phyloP scores from a whole-genome alignment of 345 rosid species.

The Euphorbia pulcherrima region DNA sequence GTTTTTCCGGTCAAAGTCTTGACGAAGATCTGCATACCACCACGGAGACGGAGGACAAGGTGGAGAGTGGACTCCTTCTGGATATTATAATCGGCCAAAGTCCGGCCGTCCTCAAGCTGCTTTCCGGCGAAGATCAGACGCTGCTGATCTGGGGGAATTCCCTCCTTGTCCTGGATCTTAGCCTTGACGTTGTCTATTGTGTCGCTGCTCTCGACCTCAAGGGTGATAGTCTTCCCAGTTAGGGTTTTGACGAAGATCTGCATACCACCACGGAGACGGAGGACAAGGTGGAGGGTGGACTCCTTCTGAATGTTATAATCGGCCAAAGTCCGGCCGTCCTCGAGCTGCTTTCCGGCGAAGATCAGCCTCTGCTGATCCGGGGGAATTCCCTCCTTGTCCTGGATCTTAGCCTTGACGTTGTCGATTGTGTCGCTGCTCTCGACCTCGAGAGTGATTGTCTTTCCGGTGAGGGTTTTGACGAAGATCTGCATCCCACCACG shows the following conservation, averaged over 20 bases:
- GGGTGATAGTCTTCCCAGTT: constrained; percentile 22
- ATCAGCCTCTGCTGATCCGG: constrained; percentile 28
- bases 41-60: constrained; percentile 20
- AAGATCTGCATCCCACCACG: constrained; percentile 30
- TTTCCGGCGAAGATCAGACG: constrained; percentile 24
- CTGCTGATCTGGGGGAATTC: constrained; percentile 25
- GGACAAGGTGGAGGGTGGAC: constrained; percentile 20
- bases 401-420: constrained; percentile 26
- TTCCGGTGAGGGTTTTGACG: constrained; percentile 27
- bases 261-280: constrained; percentile 25
- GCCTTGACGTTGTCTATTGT: constrained; percentile 27
- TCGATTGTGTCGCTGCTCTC: constrained; percentile 31
- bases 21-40: constrained; percentile 25
- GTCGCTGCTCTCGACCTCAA: constrained; percentile 24
- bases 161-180: constrained; percentile 27
- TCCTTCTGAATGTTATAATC: constrained; percentile 25
- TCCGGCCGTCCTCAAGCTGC: constrained; percentile 25
- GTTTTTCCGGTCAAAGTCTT: constrained; percentile 27
- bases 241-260: constrained; percentile 26
- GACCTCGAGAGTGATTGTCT: constrained; percentile 23
- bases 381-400: constrained; percentile 26
- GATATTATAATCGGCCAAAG: constrained; percentile 23
- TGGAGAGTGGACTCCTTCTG: constrained; percentile 26
- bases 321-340: constrained; percentile 24
- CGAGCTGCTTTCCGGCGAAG: constrained; percentile 27